Evolutionary conservation across 495 filamentous ascomycete species (phyloP), one percentile per base, ranked within the genome.

Genomic region (Durotheca rogersii): DNA sequence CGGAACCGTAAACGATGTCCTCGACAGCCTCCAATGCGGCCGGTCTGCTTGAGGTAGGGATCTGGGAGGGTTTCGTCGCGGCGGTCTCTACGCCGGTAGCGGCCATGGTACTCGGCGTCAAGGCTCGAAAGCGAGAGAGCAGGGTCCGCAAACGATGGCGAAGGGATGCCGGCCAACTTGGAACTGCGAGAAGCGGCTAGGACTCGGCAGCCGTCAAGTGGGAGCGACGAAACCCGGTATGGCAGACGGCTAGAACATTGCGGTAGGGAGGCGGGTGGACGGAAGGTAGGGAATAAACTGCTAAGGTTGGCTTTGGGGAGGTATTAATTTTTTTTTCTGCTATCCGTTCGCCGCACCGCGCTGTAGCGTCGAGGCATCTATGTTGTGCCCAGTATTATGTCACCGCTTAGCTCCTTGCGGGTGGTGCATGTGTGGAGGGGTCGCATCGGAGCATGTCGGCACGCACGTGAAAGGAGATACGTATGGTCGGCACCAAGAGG

Each of bases 1-100:
- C 88, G 43, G 89, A 95, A 63, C 89, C 89, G 67, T 87, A 95
- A 35, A 81, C 56, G 40, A 95, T 80, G 61, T 95, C 89, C 68
- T 95, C 89, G 40, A 88, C 58, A 37, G 86, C 84, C 57, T 89
- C 85, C 46, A 84, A 66, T 17, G 76, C 74, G 35, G 83, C 80
- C 42, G 78, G 76, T 39, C 78, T 71, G 7, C 33, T 25, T 9
- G 54, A 42, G 10, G 20, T 15, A 12, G 33, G 12, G 43, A 42
- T 23, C 21, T 53, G 49, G 14, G 50, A 53, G 50, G 56, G 56
- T 52, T 59, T 58, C 39, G 56, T 37, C 55, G 48, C 56, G 52
- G 57, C 51, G 21, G 43, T 60, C 17, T 51, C 55, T 60, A 51
- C 46, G 41, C 39, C 39, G 6, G 56, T 41, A 16, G 35, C 47